Evolutionary conservation across 306 rosid genomes (phyloP).

Genomic region (Lathyrus aphaca): DNA sequence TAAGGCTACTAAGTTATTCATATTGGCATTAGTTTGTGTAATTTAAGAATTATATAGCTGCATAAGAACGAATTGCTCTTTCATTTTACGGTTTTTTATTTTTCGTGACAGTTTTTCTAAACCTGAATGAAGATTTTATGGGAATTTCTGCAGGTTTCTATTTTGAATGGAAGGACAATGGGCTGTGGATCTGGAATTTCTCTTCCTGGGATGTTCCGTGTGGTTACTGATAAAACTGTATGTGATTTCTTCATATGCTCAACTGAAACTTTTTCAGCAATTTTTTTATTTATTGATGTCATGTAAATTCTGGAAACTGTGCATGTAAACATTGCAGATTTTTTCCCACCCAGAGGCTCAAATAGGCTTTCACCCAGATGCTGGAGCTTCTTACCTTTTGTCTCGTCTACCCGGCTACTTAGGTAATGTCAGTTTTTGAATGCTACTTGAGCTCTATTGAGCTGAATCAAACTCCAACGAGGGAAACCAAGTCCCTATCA

Average conservation of each 20-base stretch:
- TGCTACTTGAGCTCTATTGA: background rate
- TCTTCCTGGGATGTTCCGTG: conserved; percentile 82
- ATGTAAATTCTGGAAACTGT: conserved; percentile 14
- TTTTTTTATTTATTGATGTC: background rate
- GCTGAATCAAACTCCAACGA: no score
- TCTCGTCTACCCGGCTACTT: conserved; percentile 95
- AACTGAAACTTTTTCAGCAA: background rate
- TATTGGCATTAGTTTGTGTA: background rate
- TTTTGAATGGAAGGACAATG: conserved; percentile 87
- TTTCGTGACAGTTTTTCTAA: background rate
- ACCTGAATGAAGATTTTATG: conserved; percentile 38
- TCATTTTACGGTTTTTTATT: background rate
- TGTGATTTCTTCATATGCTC: conserved; percentile 40
- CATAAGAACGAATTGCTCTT: background rate
- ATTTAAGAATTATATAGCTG: background rate
- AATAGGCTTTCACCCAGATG: conserved; percentile 96
- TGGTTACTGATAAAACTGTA: conserved; percentile 93
- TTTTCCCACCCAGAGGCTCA: conserved; percentile 90
- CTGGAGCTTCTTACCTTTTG: conserved; percentile 93
- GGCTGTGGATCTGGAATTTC: conserved; percentile 96
- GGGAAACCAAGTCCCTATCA: no score
- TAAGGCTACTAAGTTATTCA: background rate
- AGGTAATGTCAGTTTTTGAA: conserved; percentile 52
- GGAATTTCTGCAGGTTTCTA: conserved; percentile 65
- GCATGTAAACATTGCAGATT: conserved; percentile 49